These are phyloP conservation scores for Gillenia trifoliata DNA, from an alignment of 306 rosid genomes.

Conservation along the genomic window DNA sequence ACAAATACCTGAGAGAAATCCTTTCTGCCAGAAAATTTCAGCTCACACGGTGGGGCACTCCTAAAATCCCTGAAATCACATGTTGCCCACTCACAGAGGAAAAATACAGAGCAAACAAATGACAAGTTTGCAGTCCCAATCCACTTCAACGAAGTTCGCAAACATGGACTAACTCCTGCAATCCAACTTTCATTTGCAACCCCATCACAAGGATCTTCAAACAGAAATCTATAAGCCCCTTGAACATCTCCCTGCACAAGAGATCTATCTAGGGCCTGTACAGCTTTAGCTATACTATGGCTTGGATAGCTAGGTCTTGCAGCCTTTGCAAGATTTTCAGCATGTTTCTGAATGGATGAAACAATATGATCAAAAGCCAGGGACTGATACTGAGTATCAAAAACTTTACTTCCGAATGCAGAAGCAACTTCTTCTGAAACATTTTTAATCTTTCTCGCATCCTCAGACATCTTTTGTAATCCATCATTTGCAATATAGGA, in stretches of 20 bases:
- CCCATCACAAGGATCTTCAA: conserved; percentile 74
- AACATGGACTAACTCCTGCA: conserved; percentile 71
- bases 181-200: conserved; percentile 60
- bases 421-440: conserved; percentile 50
- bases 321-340: conserved; percentile 70
- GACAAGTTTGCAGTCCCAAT: conserved; percentile 57
- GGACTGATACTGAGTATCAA: conserved; percentile 68
- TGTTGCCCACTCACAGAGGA: conserved; percentile 96
- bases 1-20: conserved; percentile 76
- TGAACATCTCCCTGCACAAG: conserved; percentile 67
- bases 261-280: conserved; percentile 70
- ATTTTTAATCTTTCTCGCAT: conserved; percentile 44
- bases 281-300: conserved; percentile 75
- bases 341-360: conserved; percentile 69
- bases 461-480: conserved; percentile 57
- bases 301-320: conserved; percentile 65
- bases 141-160: conserved; percentile 84
- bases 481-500: conserved; percentile 66
- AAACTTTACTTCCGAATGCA: conserved; percentile 49
- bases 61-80: conserved; percentile 87
- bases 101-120: conserved; percentile 68
- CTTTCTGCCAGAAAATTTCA: conserved; percentile 74
- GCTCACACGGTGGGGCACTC: conserved; percentile 46
- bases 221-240: conserved; percentile 59
- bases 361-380: conserved; percentile 59